phyloP scores from a whole-genome alignment of 148 eudicot genomes.

The Salicornia ramosissima region DNA sequence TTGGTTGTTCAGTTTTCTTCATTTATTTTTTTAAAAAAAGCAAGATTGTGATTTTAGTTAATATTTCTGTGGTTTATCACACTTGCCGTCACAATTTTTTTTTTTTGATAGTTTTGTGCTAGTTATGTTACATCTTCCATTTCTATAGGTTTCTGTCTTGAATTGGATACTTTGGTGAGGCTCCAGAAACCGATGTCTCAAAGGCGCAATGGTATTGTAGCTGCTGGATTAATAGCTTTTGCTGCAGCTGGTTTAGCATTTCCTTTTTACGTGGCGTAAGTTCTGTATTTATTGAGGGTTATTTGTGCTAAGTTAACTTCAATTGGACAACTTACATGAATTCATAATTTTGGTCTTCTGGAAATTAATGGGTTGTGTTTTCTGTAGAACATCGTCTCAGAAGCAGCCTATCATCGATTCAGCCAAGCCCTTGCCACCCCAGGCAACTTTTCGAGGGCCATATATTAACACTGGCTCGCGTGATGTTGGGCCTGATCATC shows the following conservation, averaged over 20 bases:
- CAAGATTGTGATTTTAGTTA: too few species aligned
- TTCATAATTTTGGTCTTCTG: not conserved
- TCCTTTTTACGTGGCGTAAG: conserved; percentile 99
- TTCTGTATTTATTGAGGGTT: too few species aligned
- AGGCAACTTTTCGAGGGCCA: conserved; percentile 97
- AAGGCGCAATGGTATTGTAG: conserved; percentile 65
- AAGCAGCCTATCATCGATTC: conserved; percentile 82
- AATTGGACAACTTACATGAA: not conserved
- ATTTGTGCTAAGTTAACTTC: too few species aligned
- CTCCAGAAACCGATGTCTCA: conserved; percentile 43
- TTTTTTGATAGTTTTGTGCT: too few species aligned
- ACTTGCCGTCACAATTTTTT: too few species aligned
- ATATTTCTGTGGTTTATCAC: too few species aligned
- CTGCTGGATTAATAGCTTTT: conserved; percentile 71
- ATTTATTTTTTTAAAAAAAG: too few species aligned
- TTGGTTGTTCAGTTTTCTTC: too few species aligned
- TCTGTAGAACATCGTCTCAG: conserved; percentile 56
- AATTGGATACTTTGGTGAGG: not conserved
- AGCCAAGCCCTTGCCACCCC: conserved; percentile 90
- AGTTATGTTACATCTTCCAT: too few species aligned
- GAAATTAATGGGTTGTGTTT: conserved; percentile 5
- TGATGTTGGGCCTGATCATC: conserved; percentile 85
- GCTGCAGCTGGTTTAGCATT: conserved; percentile 77
- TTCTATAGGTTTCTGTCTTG: not conserved
- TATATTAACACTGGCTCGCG: conserved; percentile 92